Percentiles rank a stretch among this genome's conserved stretches.
phyloP scores from a whole-genome alignment of 352 stramenopile genomes.

The Peronospora farinosa region DNA sequence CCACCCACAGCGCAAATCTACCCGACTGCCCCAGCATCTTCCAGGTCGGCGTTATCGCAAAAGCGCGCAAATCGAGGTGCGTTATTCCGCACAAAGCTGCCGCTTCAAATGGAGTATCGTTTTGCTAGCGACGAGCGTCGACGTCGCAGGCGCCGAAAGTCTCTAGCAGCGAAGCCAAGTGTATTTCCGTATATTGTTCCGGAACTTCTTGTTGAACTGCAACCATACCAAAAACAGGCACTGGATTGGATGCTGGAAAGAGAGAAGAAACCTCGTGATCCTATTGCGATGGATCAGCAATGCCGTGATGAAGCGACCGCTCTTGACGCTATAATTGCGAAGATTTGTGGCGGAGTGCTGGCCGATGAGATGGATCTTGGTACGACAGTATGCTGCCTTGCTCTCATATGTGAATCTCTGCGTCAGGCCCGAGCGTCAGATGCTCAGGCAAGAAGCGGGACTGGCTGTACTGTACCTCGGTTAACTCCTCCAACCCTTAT shows the following conservation, averaged over 20 bases:
- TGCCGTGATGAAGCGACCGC: conserved; percentile 22
- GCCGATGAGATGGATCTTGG: conserved; percentile 87
- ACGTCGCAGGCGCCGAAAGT: conserved; percentile 39
- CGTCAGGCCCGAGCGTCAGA: conserved; percentile 34
- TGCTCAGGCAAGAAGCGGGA: conserved; percentile 19
- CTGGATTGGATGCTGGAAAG: conserved; percentile 86
- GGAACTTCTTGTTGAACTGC: conserved; percentile 53
- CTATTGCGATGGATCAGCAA: conserved; percentile 31
- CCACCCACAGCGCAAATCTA: conserved; percentile 7
- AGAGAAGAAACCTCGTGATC: conserved; percentile 29
- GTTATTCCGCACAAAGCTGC: conserved; percentile 53
- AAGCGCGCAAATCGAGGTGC: conserved; percentile 27
- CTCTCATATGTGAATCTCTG: conserved; percentile 65
- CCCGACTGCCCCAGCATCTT: conserved; percentile 11
- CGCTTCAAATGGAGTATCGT: conserved; percentile 50
- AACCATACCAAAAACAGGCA: conserved; percentile 79
- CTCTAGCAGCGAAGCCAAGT: conserved; percentile 31
- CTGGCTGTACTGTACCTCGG: conserved; percentile 28
- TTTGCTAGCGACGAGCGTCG: conserved; percentile 50
- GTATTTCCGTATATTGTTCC: conserved; percentile 41
- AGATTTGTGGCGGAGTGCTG: conserved; percentile 69
- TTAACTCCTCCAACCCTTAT: conserved; percentile 65
- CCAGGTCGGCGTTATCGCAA: conserved; percentile 16
- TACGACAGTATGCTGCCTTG: conserved; percentile 87
- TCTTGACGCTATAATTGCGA: conserved; percentile 35